phyloP scores from a whole-genome alignment of 805 yeast species.

The Saccharomycopsis fermentans region DNA sequence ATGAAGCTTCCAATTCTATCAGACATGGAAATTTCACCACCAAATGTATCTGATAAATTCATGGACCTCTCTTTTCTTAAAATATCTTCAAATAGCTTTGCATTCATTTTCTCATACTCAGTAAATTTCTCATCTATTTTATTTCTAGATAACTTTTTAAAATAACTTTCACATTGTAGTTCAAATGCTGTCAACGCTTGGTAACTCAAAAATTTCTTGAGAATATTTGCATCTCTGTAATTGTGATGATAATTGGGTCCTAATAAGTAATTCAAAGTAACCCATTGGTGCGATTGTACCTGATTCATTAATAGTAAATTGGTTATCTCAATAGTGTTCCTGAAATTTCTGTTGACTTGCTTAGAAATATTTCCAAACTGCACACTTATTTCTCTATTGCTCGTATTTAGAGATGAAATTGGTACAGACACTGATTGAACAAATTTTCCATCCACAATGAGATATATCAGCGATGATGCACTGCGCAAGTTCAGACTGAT shows the following conservation, averaged over 20 bases:
- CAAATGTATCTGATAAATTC: constrained; percentile 9
- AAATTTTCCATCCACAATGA: constrained; percentile 42
- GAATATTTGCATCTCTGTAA: constrained; percentile 30
- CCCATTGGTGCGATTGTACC: constrained; percentile 40
- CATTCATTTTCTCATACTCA: constrained; percentile 18
- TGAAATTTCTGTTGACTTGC: constrained; percentile 22
- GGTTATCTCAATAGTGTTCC: constrained; percentile 24
- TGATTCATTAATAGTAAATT: constrained; percentile 33
- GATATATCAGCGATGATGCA: constrained; percentile 30
- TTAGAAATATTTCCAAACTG: constrained; percentile 14
- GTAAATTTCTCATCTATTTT: neutral
- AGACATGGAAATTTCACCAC: neutral
- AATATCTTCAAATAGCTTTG: constrained; percentile 18
- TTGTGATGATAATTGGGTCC: constrained; percentile 42
- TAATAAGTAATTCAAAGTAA: constrained; percentile 34
- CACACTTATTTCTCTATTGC: constrained; percentile 4
- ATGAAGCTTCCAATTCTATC: constrained; percentile 5
- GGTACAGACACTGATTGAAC: constrained; percentile 23
- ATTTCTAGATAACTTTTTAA: constrained; percentile 18
- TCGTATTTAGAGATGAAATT: constrained; percentile 11
- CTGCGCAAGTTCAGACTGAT: constrained; percentile 10
- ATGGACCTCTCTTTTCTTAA: constrained; percentile 7
- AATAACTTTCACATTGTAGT: constrained; percentile 26
- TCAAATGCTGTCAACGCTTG: constrained; percentile 29
- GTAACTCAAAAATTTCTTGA: constrained; percentile 31